phyloP scores from a whole-genome alignment of 2,329 filamentous ascomycete genomes.

The Gaeumannomyces sp. region DNA sequence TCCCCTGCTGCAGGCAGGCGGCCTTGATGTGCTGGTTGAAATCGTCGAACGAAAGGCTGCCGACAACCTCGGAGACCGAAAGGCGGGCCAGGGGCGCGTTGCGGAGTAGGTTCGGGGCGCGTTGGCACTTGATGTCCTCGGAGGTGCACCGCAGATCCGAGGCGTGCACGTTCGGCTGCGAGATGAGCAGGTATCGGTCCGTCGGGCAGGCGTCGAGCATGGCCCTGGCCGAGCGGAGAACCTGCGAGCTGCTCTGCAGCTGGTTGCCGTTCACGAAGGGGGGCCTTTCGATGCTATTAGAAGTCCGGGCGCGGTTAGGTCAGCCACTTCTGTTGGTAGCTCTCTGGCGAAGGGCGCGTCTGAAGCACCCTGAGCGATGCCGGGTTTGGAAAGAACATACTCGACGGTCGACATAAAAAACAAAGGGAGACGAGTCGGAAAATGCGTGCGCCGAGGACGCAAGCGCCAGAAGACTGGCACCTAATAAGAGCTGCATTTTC shows the following conservation, averaged over 20 bases:
- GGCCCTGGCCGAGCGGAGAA: constrained; percentile 36
- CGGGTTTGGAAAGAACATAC: constrained; percentile 44
- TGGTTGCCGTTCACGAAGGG: constrained; percentile 29
- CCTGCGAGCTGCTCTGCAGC: constrained; percentile 42
- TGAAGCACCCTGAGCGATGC: not conserved
- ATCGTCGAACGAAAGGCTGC: constrained; percentile 35
- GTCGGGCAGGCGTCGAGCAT: constrained; percentile 65
- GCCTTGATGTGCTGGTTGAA: constrained; percentile 38
- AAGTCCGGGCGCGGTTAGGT: constrained; percentile 5
- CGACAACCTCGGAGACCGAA: constrained; percentile 51
- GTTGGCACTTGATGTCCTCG: constrained; percentile 28
- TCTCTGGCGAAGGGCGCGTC: constrained; percentile 10
- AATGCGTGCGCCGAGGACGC: constrained; percentile 61
- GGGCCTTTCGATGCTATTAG: constrained; percentile 21
- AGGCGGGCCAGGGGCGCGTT: constrained; percentile 1
- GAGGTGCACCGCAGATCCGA: constrained; percentile 55
- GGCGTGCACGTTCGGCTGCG: constrained; percentile 67
- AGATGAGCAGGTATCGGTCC: constrained; percentile 68
- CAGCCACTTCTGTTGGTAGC: constrained; percentile 11
- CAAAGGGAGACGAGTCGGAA: constrained; percentile 80
- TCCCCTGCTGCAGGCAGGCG: constrained; percentile 37
- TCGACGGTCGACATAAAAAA: constrained; percentile 78
- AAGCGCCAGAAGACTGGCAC: constrained; percentile 46
- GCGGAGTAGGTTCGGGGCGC: constrained; percentile 45
- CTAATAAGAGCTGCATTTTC: constrained; percentile 48